Evolutionary conservation across 768 basidiomycete genomes (phyloP).

Genomic region (Tremella fuciformis): DNA sequence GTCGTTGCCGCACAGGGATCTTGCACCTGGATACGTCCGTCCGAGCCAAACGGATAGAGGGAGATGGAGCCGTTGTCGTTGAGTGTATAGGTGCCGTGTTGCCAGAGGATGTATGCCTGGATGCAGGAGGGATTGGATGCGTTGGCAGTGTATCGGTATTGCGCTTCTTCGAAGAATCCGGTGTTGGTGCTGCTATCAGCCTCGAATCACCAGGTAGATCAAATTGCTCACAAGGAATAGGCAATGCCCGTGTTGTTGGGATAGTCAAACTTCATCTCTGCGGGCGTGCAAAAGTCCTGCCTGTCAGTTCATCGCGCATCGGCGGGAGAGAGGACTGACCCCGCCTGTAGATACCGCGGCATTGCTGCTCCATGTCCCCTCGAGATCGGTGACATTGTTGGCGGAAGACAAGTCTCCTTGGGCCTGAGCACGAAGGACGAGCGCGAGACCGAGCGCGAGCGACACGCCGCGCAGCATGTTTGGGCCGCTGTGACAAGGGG

Average conservation of each 20-base stretch:
- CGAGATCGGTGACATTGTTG: slow-evolving; percentile 66
- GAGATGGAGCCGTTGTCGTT: slow-evolving; percentile 75
- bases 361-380: slow-evolving; percentile 82
- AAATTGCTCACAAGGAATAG: slow-evolving; percentile 73
- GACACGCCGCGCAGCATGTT: slow-evolving; percentile 3
- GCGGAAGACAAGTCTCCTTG: slow-evolving; percentile 39
- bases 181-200: slow-evolving; percentile 60
- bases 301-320: slow-evolving; percentile 7
- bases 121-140: slow-evolving; percentile 82
- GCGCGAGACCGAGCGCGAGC: slow-evolving; percentile 3
- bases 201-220: too few relatives aligned
- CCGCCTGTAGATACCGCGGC: slow-evolving; percentile 72
- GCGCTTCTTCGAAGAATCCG: slow-evolving; percentile 81
- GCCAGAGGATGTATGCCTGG: slow-evolving; percentile 81
- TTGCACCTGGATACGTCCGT: slow-evolving; percentile 93
- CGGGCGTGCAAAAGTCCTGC: slow-evolving; percentile 81
- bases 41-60: slow-evolving; percentile 65
- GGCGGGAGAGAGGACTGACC: slow-evolving; percentile 57
- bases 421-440: slow-evolving; percentile 17
- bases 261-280: slow-evolving; percentile 75
- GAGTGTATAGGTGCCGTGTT: slow-evolving; percentile 73
- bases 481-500: background rate
- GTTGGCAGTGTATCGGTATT: slow-evolving; percentile 84
- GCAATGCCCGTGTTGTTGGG: slow-evolving; percentile 81
- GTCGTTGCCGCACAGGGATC: slow-evolving; percentile 85